Base-by-base conservation (phyloP, 1,284 basidiomycete genomes). In the Sparassis latifolia region DNA sequence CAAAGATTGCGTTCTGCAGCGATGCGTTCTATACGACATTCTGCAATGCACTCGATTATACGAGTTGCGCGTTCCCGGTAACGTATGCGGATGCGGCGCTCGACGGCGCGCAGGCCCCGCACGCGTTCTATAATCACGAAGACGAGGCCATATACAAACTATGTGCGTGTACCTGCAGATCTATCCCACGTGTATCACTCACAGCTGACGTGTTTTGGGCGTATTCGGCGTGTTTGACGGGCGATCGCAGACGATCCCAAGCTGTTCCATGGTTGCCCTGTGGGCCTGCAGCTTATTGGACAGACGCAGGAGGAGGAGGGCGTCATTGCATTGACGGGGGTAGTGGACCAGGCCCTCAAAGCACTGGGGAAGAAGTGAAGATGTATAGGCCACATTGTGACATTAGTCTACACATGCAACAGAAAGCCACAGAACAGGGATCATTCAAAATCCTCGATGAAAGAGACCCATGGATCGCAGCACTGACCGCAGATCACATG, bases 21-120 rank as follows among this genome's bases (percentile, higher is more conserved):
- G 61, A 61, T 45, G 69, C 64, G 5, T 56, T 65, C 41, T 89
- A 86, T 59, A 88, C 87, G 0, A 71, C 72, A 35, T 60, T 80
- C 42, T 89, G 79, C 76, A 91, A 89, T 60, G 63, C 74, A 3
- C 73, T 87, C 31, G 87, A 91, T 61, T 88, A 82, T 58, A 74
- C 86, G 0, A 74, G 77, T 1, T 70, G 79, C n/a, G 69, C 79
- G 4, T 76, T 92, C 53, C 90, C 90, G 0, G 84, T 84, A 1
- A 77, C 81, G 0, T 73, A 63, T 45, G 82, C 82, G 10, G 78
- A 85, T 60, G 71, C 70, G 2, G 49, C 51, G 10, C 44, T 79
- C 7, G 82, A 86, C 56, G 59, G 3, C 39, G 41, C 59, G 42
- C 74, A 71, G 53, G 65, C 64, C 31, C 61, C 66, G 6, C 66